These are phyloP conservation scores for Xylaria sp. DNA, from an alignment of 2,329 filamentous ascomycete species.

Conservation along the genomic window DNA sequence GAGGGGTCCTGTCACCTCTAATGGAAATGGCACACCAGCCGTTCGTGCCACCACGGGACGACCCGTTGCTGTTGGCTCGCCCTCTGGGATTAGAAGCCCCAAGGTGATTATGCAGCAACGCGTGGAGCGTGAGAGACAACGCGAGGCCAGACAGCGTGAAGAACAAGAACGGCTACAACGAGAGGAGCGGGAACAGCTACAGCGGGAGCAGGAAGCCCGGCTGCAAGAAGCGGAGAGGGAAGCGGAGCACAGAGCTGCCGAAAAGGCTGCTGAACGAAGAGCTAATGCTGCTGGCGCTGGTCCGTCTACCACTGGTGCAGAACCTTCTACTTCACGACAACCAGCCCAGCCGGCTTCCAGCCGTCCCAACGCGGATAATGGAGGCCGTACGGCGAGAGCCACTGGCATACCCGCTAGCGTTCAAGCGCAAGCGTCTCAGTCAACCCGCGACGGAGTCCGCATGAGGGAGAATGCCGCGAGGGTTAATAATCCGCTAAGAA, in stretches of 20 bases:
- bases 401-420: conserved; percentile 36
- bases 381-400: conserved; percentile 36
- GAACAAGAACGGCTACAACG: conserved; percentile 62
- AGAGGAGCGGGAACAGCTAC: conserved; percentile 5
- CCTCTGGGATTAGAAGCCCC: conserved; percentile 80
- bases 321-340: conserved; percentile 42
- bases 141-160: conserved; percentile 77
- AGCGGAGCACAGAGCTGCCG: conserved; percentile 69
- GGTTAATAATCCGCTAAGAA: conserved; percentile 35
- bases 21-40: conserved; percentile 63
- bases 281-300: conserved; percentile 58
- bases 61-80: conserved; percentile 63
- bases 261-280: conserved; percentile 46
- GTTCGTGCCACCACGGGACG: conserved; percentile 57
- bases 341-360: conserved; percentile 39
- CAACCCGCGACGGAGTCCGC: conserved; percentile 41
- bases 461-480: conserved; percentile 22
- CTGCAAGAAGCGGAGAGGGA: conserved; percentile 66
- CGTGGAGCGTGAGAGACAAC: conserved; percentile 78
- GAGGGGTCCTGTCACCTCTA: conserved; percentile 65
- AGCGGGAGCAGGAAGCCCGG: conserved; percentile 66
- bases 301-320: conserved; percentile 40
- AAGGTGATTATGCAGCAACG: conserved; percentile 93
- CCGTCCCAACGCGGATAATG: conserved; percentile 41
- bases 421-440: conserved; percentile 43